Percentiles rank a stretch among this genome's conserved stretches.
phyloP scores from a whole-genome alignment of 1,284 basidiomycete genomes.

The Sanghuangporus sanghuang region DNA sequence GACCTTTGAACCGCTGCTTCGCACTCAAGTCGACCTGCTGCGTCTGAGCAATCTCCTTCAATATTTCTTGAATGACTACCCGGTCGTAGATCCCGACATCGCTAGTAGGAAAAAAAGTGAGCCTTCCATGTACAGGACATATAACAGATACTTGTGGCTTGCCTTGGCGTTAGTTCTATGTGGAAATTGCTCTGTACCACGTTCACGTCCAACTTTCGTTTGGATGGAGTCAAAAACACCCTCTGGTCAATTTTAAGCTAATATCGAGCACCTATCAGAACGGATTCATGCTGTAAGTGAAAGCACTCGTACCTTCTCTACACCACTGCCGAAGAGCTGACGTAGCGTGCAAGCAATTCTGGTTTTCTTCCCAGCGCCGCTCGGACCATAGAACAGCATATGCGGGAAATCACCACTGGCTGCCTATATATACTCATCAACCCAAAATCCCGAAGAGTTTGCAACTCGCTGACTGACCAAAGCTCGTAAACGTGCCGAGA shows the following conservation, averaged over 20 bases:
- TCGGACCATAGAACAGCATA: constrained; percentile 96
- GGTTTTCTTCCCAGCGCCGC: constrained; percentile 98
- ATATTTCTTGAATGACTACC: constrained; percentile 92
- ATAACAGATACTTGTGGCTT: constrained; percentile 20
- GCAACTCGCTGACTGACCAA: constrained; percentile 46
- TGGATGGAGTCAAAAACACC: constrained; percentile 92
- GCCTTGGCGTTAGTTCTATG: constrained; percentile 97
- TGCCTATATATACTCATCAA: constrained; percentile 41
- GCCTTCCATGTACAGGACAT: background rate
- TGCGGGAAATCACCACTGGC: constrained; percentile 94
- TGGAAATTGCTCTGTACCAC: constrained; percentile 93
- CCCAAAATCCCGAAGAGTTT: background rate
- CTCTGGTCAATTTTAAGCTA: constrained; percentile 98
- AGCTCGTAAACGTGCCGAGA: constrained; percentile 78
- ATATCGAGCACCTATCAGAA: background rate
- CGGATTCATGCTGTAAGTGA: background rate
- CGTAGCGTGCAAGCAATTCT: constrained; percentile 86
- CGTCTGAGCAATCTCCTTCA: constrained; percentile 99
- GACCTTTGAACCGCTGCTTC: constrained; percentile 95
- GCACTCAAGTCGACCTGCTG: constrained; percentile 97
- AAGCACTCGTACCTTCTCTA: constrained; percentile 70
- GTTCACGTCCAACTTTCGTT: constrained; percentile 94
- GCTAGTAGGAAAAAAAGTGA: constrained; percentile 38
- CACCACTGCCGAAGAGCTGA: constrained; percentile 88
- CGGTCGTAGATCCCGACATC: constrained; percentile 97